Percentiles rank a stretch among this genome's conserved stretches.
phyloP scores from a whole-genome alignment of 192 early-diverging fungal genomes.

The Coemansia sp. region DNA sequence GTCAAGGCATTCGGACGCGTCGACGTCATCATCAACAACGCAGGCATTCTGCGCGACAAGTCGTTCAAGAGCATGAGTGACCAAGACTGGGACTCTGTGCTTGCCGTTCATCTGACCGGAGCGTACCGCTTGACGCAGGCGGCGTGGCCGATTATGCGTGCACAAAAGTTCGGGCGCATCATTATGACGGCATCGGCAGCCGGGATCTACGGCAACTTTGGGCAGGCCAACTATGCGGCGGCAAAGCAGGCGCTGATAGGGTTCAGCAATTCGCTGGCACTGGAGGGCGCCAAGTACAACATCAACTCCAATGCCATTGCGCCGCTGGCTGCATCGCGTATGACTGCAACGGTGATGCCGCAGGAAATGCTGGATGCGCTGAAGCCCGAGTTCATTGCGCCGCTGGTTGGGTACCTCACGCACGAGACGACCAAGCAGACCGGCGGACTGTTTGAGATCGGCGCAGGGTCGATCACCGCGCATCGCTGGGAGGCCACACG shows the following conservation, averaged over 20 bases:
- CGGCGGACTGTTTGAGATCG: constrained; percentile 91
- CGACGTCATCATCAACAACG: constrained; percentile 98
- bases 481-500: constrained; percentile 87
- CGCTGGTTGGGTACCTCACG: constrained; percentile 89
- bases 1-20: constrained; percentile 92
- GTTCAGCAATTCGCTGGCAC: constrained; percentile 87
- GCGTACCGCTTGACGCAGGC: constrained; percentile 96
- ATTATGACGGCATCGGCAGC: constrained; percentile 95
- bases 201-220: constrained; percentile 99
- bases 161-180: constrained; percentile 93
- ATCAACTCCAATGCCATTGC: constrained; percentile 94
- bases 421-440: constrained; percentile 82
- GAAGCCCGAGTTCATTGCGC: constrained; percentile 97
- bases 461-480: constrained; percentile 87
- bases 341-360: constrained; percentile 97
- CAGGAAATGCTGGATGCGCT: constrained; percentile 92
- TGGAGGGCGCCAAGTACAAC: constrained; percentile 93
- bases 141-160: constrained; percentile 93
- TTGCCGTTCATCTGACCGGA: constrained; percentile 89
- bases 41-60: constrained; percentile 96
- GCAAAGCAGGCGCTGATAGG: constrained; percentile 95
- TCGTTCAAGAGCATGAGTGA: constrained; percentile 97
- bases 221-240: constrained; percentile 65
- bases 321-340: constrained; percentile 93
- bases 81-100: constrained; percentile 95